Base-by-base conservation (phyloP, 768 basidiomycete species). In the Antrodiella citrinella region DNA sequence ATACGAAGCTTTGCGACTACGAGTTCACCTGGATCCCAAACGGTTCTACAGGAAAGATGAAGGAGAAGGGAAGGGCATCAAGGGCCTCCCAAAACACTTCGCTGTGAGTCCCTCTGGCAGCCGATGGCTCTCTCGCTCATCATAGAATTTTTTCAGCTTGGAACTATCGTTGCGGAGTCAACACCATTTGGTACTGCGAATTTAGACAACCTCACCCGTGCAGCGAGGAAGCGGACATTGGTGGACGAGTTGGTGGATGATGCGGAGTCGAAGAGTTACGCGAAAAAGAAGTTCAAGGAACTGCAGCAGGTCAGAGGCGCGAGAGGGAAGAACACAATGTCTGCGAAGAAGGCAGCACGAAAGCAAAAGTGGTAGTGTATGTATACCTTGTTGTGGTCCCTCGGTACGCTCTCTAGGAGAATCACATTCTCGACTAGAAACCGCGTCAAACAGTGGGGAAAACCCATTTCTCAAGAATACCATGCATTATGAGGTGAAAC, bases 221-320 rank as follows among this genome's bases (percentile, higher is more conserved):
- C 81, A 4, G 71, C 78, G 53, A 72, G 91, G 52, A 91, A 93
- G 67, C 75, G 90, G 53, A 89, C 85, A 3, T 67, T 93, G 43
- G 86, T 96, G 20, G 91, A 93, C 54, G 92, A 94, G 59, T 73
- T 95, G 26, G 80, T 94, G 46, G 88, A 88, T 58, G 91, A 94
- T 68, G 83, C 88, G 2, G 87, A 92, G 66, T 79, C 88, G 22
- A 81, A 80, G 63, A 75, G 83, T 53, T 93, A 93, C 62, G 86
- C 92, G n/a, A 93, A 93, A 71, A 82, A 78, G 71, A 94, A 94
- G 70, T 93, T 91, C 67, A 78, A 79, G 54, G 86, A 90, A 47
- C 67, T 92, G 44, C 84, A 90, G 67, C 62, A 65, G 4, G 77
- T 80, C 40, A 75, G 84, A 58, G 82, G 78, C 18, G 81, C 81